phyloP scores from a whole-genome alignment of 805 yeast species.

The Suhomyces sp. region DNA sequence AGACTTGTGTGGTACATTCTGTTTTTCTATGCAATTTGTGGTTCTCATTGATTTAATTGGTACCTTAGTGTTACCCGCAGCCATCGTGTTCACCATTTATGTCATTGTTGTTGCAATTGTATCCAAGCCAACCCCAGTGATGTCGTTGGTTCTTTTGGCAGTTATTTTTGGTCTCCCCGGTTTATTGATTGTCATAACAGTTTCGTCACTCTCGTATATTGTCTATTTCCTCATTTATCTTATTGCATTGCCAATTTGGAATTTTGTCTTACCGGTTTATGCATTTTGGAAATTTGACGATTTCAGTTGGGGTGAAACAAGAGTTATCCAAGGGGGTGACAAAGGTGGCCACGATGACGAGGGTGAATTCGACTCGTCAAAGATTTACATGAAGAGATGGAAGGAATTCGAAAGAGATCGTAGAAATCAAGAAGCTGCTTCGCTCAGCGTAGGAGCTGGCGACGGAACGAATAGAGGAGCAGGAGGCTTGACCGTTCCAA shows the following conservation, averaged over 20 bases:
- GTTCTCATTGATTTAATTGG: constrained; percentile 82
- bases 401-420: constrained; percentile 82
- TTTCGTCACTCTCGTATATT: constrained; percentile 67
- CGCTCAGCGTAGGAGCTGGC: constrained; percentile 1
- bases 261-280: constrained; percentile 79
- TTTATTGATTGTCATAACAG: constrained; percentile 72
- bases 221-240: constrained; percentile 78
- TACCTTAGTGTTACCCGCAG: constrained; percentile 85
- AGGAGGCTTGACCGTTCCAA: constrained; percentile 28
- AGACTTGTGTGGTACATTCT: constrained; percentile 91
- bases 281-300: constrained; percentile 96
- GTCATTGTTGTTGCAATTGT: constrained; percentile 70
- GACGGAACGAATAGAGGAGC: neutral
- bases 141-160: constrained; percentile 74
- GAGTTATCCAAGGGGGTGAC: constrained; percentile 69
- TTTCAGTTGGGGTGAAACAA: constrained; percentile 94
- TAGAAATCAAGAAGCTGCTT: constrained; percentile 28
- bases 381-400: constrained; percentile 91
- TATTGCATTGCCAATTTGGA: constrained; percentile 89
- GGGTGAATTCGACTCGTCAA: constrained; percentile 90
- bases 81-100: constrained; percentile 78
- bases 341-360: constrained; percentile 67
- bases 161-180: constrained; percentile 86
- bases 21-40: constrained; percentile 93
- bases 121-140: constrained; percentile 68